Evolutionary conservation across 768 basidiomycete genomes (phyloP), one percentile per base, ranked within the genome.

Genomic region (Mycena vulgaris): DNA sequence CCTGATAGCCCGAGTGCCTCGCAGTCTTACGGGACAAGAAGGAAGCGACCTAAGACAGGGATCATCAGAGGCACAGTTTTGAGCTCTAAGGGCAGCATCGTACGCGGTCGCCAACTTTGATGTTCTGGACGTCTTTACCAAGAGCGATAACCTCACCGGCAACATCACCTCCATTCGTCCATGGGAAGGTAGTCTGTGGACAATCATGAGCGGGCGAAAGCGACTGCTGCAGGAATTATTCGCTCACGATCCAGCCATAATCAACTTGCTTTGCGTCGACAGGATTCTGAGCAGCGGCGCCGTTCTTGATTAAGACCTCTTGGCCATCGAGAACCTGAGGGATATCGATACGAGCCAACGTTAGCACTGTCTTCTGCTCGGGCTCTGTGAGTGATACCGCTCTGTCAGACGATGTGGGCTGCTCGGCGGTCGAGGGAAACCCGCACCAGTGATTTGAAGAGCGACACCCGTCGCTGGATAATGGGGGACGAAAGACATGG

Each of bases 271-370:
- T 62, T 51, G 60, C 60, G 48, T 62, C 61, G 61, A 63, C 61
- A 63, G 61, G 61, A 63, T 63, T 63, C 61, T 63, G 61, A 63
- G 61, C 61, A 63, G 61, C 48, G 49, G 61, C 61, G 25, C 61
- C 48, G 35, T 63, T 63, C 61, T 63, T 63, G 61, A 63, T 63
- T 63, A 63, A 52, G 48, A 63, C 27, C 61, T 63, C 61, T 63
- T 63, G 61, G 47, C 37, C 61, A 63, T 63, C 61, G 33, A 63
- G 48, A 19, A 52, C 61, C 47, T 63, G 48, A 63, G 61, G 61
- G 49, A 63, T 63, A 63, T 63, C 37, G 61, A 63, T 35, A 63
- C 61, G 61, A 63, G 61, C 61, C 49, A 63, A 51, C 48, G 61
- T 63, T 49, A 51, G 48, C 61, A 49, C 48, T 51, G 61, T 63